Percentiles rank a stretch among this genome's conserved stretches.
Conservation (phyloP, 2,329 filamentous ascomycete species). For the Pestalotiopsis fici region DNA sequence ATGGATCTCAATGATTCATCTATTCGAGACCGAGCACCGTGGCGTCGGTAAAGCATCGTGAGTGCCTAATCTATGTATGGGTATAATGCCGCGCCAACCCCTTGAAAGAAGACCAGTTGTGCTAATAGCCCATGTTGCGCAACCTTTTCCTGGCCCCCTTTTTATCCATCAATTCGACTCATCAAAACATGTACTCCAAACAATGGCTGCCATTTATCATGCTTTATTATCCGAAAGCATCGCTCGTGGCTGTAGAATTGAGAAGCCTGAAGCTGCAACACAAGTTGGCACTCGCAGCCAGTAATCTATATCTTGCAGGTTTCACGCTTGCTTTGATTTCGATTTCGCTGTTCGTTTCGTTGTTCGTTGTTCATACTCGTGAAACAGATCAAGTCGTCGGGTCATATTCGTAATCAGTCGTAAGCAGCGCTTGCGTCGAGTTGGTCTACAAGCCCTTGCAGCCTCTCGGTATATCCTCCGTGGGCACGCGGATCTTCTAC, state of each 20-base stretch:
- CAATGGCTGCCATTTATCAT: not conserved
- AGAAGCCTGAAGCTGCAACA: not conserved
- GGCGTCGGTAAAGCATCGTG: not conserved
- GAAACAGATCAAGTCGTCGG: not conserved
- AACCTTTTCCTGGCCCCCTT: not conserved
- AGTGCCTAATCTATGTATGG: constrained; percentile 1
- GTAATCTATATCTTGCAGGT: not conserved
- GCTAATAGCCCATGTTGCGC: no score
- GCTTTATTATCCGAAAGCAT: not conserved
- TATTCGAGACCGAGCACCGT: not conserved
- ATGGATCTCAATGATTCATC: not conserved
- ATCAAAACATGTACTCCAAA: not conserved
- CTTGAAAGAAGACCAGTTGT: not conserved
- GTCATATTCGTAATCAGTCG: constrained; percentile 17
- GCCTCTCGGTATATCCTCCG: constrained; percentile 35
- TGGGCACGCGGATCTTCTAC: constrained; percentile 32
- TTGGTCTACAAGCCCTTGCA: constrained; percentile 41
- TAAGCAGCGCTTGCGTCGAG: constrained; percentile 30
- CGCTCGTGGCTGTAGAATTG: not conserved
- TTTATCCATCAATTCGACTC: not conserved
- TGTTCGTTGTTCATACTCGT: not conserved
- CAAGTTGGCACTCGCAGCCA: not conserved
- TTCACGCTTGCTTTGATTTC: not conserved
- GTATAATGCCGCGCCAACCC: constrained; percentile 3
- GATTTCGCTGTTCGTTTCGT: not conserved